Evolutionary conservation across 2,329 filamentous ascomycete genomes (phyloP).

Genomic region (Penicillium sp.): DNA sequence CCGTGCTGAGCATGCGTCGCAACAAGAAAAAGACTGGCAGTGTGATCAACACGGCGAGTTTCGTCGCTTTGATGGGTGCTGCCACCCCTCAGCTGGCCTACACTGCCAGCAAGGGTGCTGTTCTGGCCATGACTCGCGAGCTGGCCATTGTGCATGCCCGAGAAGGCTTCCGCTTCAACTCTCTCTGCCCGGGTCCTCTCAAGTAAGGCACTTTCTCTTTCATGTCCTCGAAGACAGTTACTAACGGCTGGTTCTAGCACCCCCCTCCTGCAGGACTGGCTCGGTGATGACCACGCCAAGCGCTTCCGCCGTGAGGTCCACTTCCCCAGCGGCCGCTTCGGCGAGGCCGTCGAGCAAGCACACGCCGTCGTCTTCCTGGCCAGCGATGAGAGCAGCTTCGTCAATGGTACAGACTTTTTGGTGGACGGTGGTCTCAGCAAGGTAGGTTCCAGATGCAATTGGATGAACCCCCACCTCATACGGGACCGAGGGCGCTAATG

Average conservation of each 20-base stretch:
- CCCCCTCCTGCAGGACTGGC: conserved; percentile 87
- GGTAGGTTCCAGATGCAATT: conserved; percentile 13
- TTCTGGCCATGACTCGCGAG: conserved; percentile 85
- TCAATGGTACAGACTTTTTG: conserved; percentile 89
- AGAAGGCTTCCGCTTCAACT: conserved; percentile 88
- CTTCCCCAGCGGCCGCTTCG: conserved; percentile 85
- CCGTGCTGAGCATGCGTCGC: conserved; percentile 76
- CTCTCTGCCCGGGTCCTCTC: conserved; percentile 83
- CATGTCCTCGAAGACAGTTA: neutral
- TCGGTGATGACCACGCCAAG: conserved; percentile 83
- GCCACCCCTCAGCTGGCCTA: conserved; percentile 90
- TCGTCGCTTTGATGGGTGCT: conserved; percentile 83
- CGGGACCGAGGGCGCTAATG: conserved; percentile 9
- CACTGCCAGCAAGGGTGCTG: conserved; percentile 90
- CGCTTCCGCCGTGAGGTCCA: conserved; percentile 81
- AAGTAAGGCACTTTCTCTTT: conserved; percentile 56
- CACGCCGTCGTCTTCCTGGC: conserved; percentile 86
- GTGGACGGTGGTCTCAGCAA: conserved; percentile 94
- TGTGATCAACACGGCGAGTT: conserved; percentile 90
- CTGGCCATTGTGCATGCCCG: conserved; percentile 89
- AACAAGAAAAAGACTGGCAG: conserved; percentile 77
- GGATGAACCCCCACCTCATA: neutral
- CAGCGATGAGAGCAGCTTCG: conserved; percentile 84
- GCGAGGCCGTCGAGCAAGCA: conserved; percentile 91
- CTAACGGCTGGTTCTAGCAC: conserved; percentile 55